These are phyloP conservation scores for Apiospora sp. DNA, from an alignment of 2,329 filamentous ascomycete genomes.

Conservation along the genomic window DNA sequence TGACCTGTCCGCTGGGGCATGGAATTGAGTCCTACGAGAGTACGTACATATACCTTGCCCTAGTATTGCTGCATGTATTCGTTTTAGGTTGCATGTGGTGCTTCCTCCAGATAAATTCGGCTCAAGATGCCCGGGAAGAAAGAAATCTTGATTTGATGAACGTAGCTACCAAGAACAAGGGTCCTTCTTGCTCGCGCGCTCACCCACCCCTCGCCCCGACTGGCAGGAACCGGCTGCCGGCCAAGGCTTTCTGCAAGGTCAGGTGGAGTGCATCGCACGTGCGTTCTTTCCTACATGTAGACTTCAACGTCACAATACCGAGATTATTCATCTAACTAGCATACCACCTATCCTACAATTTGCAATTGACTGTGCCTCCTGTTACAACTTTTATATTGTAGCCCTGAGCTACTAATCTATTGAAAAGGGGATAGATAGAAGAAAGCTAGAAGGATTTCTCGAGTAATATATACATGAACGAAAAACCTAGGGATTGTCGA, in stretches of 20 bases:
- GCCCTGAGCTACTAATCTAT: no score
- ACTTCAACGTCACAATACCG: not conserved
- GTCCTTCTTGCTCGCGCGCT: not conserved
- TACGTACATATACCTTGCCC: not conserved
- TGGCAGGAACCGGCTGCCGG: constrained; percentile 18
- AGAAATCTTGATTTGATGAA: constrained; percentile 17
- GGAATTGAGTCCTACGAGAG: not conserved
- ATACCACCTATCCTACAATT: no score
- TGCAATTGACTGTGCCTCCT: no score
- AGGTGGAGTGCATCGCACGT: constrained; percentile 19
- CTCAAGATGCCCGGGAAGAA: not conserved
- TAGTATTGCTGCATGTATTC: not conserved
- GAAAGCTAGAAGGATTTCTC: no score
- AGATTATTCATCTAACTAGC: no score
- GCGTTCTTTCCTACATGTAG: constrained; percentile 12
- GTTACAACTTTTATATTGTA: no score
- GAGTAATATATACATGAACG: no score
- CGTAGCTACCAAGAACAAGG: constrained; percentile 2
- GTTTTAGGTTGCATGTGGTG: not conserved
- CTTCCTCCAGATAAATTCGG: not conserved
- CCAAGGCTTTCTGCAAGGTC: constrained; percentile 9
- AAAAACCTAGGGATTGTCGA: no score
- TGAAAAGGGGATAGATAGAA: no score
- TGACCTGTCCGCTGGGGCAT: not conserved
- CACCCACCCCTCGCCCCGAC: constrained; percentile 11